Percentiles rank a stretch among this genome's conserved stretches.
Conservation (phyloP, 805 yeast species). For the Saccharomycopsis fibuligera region DNA sequence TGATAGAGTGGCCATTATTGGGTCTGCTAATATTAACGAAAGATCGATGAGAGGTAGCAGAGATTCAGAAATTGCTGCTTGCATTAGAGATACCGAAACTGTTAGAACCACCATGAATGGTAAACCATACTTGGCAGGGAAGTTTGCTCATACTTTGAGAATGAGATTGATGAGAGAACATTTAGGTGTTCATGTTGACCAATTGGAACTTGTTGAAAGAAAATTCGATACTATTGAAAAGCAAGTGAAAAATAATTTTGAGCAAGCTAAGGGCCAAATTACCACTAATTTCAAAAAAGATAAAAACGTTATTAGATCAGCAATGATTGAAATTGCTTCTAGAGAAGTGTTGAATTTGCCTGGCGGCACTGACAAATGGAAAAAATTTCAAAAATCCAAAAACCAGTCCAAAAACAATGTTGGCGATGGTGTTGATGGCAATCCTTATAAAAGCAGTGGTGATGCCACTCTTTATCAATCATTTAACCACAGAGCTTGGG, state of each 20-base stretch:
- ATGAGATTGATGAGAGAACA: slow-evolving; percentile 95
- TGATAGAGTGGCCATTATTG: slow-evolving; percentile 88
- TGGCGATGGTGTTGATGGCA: slow-evolving; percentile 14
- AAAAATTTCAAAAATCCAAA: slow-evolving; percentile 20
- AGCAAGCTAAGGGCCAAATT: no score
- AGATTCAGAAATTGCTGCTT: slow-evolving; percentile 90
- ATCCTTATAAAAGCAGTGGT: no score
- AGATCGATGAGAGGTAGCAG: slow-evolving; percentile 91
- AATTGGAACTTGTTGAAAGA: slow-evolving; percentile 74
- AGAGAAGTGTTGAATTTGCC: slow-evolving; percentile 52
- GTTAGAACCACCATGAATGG: slow-evolving; percentile 72
- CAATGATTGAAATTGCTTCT: slow-evolving; percentile 71
- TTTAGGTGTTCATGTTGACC: slow-evolving; percentile 87
- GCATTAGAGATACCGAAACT: slow-evolving; percentile 77
- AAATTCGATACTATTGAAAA: slow-evolving; percentile 43
- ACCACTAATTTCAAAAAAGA: no score
- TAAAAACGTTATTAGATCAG: slow-evolving; percentile 40
- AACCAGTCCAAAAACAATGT: neutral
- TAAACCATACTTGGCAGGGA: slow-evolving; percentile 70
- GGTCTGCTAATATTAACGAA: slow-evolving; percentile 96
- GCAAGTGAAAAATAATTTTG: slow-evolving; percentile 27
- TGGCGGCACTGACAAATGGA: slow-evolving; percentile 46
- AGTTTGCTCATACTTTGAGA: slow-evolving; percentile 83
- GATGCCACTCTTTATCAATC: slow-evolving; percentile 37
- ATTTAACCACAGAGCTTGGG: slow-evolving; percentile 86